phyloP scores from a whole-genome alignment of 169 alveolate species.

The Eimeria acervulina region DNA sequence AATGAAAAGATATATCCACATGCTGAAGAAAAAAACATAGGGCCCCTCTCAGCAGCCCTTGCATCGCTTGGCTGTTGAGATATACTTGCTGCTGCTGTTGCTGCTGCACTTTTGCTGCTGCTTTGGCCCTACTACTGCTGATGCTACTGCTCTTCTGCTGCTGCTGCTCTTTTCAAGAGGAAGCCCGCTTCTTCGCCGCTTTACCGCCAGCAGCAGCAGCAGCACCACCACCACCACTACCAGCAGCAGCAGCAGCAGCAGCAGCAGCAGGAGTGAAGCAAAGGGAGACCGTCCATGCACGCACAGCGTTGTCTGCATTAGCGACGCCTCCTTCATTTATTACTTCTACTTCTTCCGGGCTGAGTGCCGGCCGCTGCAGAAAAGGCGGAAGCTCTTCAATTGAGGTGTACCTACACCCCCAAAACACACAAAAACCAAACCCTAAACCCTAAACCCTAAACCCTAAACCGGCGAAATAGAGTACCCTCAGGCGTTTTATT shows the following conservation, averaged over 20 bases:
- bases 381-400: slow-evolving; percentile 40
- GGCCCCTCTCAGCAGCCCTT: too few relatives aligned
- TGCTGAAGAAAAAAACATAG: too few relatives aligned
- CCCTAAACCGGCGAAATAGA: too few relatives aligned
- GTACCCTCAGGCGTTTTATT: too few relatives aligned
- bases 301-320: slow-evolving; percentile 2
- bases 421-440: background rate
- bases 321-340: slow-evolving; percentile 27
- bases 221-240: too few relatives aligned
- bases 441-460: too few relatives aligned
- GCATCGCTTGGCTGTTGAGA: background rate
- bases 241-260: background rate
- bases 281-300: slow-evolving; percentile 44
- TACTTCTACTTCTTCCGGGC: slow-evolving; percentile 26
- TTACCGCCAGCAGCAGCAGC: background rate
- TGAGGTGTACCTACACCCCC: slow-evolving; percentile 28
- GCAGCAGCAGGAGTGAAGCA: background rate
- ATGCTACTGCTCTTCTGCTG: background rate
- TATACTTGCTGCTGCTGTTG: background rate
- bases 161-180: background rate
- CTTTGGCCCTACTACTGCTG: background rate
- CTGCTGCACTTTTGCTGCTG: background rate
- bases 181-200: background rate
- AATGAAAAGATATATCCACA: too few relatives aligned
- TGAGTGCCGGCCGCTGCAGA: slow-evolving; percentile 41